phyloP scores from a whole-genome alignment of 768 basidiomycete genomes.

The Lactarius akahatsu region DNA sequence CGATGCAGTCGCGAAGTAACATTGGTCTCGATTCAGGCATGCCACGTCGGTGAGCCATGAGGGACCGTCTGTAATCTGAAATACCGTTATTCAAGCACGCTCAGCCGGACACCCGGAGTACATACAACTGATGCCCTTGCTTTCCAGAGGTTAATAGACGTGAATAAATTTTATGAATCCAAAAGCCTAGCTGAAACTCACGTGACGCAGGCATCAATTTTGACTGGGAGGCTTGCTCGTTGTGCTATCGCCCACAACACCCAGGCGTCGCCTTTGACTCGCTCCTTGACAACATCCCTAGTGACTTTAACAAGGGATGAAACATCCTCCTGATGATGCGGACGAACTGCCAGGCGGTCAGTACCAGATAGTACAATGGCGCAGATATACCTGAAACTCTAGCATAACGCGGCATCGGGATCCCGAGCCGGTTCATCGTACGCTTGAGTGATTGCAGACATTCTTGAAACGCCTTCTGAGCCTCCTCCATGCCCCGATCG shows the following conservation, averaged over 20 bases:
- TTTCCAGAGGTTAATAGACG: neutral
- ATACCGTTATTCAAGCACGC: neutral
- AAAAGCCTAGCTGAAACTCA: neutral
- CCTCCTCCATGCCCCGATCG: neutral
- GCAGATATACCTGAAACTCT: neutral
- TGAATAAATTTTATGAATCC: neutral
- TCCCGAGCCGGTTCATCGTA: neutral
- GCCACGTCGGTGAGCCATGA: neutral
- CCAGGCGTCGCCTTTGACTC: too few species aligned
- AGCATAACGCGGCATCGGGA: neutral
- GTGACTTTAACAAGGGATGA: neutral
- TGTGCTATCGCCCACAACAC: too few species aligned
- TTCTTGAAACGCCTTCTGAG: neutral
- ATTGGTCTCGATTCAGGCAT: neutral
- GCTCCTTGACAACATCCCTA: neutral
- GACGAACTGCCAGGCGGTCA: neutral
- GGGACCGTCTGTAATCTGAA: neutral
- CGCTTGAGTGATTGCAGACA: neutral
- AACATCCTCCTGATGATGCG: neutral
- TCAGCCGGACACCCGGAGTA: neutral
- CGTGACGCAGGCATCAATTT: neutral
- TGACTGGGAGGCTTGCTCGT: neutral
- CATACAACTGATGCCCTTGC: neutral
- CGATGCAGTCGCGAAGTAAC: neutral
- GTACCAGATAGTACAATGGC: neutral